These are phyloP conservation scores for Gossypium ekmanianum DNA, from an alignment of 345 rosid species.

Conservation along the genomic window DNA sequence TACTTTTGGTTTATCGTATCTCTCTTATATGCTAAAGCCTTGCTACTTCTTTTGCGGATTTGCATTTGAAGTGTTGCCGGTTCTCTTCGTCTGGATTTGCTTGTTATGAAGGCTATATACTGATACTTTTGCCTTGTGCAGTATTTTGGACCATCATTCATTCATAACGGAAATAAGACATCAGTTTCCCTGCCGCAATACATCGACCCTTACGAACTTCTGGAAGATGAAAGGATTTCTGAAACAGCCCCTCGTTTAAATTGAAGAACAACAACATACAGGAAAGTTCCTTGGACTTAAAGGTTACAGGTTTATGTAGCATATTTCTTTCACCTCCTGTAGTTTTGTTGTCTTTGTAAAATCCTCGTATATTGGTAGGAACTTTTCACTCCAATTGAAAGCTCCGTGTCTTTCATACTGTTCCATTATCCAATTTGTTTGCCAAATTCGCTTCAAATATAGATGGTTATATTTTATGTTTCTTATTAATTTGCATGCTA, in stretches of 20 bases:
- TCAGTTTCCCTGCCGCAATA: constrained; percentile 46
- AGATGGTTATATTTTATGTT: too few species aligned
- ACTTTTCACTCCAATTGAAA: not conserved
- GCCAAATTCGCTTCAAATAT: not conserved
- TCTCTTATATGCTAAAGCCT: not conserved
- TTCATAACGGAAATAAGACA: constrained; percentile 52
- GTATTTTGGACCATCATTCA: constrained; percentile 70
- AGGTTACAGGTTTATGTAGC: constrained; percentile 14
- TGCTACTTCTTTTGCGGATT: not conserved
- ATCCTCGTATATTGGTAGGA: not conserved
- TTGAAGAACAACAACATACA: constrained; percentile 25
- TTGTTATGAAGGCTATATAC: not conserved
- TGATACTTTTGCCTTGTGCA: constrained; percentile 26
- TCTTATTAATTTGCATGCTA: too few species aligned
- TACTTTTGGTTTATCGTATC: not conserved
- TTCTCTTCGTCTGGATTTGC: not conserved
- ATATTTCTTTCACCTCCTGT: constrained; percentile 12
- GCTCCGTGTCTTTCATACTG: not conserved
- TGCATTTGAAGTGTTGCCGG: not conserved
- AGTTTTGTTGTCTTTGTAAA: constrained; percentile 19
- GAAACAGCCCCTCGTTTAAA: constrained; percentile 52
- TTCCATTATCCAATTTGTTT: not conserved
- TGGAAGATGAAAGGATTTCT: constrained; percentile 83
- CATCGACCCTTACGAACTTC: constrained; percentile 62
- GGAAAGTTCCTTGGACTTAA: constrained; percentile 9